Percentiles rank a stretch among this genome's conserved stretches.
Evolutionary conservation across 768 basidiomycete genomes (phyloP).

Genomic region (Cystobasidium ongulense): DNA sequence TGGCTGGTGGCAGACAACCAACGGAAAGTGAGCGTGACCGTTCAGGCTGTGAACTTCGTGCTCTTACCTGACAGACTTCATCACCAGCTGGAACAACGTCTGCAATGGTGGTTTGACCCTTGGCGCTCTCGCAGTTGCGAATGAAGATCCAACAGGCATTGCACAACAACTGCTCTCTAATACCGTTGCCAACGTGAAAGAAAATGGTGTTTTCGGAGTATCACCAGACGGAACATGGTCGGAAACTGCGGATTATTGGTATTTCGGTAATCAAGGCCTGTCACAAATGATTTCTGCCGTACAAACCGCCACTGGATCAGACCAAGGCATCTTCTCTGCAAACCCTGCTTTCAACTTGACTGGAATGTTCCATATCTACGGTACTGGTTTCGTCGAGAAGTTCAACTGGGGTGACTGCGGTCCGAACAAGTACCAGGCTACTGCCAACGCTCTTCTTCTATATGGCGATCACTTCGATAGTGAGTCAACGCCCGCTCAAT

Average conservation of each 20-base stretch:
- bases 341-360: slow-evolving; percentile 68
- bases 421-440: slow-evolving; percentile 89
- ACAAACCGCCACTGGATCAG: slow-evolving; percentile 72
- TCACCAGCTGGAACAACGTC: slow-evolving; percentile 93
- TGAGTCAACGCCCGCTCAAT: not conserved
- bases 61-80: slow-evolving; percentile 43
- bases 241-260: slow-evolving; percentile 75
- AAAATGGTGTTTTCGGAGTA: slow-evolving; percentile 58
- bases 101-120: slow-evolving; percentile 84
- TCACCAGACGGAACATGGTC: slow-evolving; percentile 74
- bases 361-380: slow-evolving; percentile 82
- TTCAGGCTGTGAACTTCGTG: not conserved
- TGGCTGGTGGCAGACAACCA: slow-evolving; percentile 38
- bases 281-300: slow-evolving; percentile 82
- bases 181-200: slow-evolving; percentile 64
- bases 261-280: slow-evolving; percentile 45
- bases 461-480: slow-evolving; percentile 61
- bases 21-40: not conserved
- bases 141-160: slow-evolving; percentile 66
- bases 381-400: slow-evolving; percentile 69
- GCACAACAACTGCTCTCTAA: slow-evolving; percentile 60
- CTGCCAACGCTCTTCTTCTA: slow-evolving; percentile 77
- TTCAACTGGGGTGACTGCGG: slow-evolving; percentile 69
- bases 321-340: slow-evolving; percentile 60
- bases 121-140: slow-evolving; percentile 72